These are phyloP conservation scores for Eutrema heterophyllum DNA, from an alignment of 345 rosid genomes.

Conservation along the genomic window DNA sequence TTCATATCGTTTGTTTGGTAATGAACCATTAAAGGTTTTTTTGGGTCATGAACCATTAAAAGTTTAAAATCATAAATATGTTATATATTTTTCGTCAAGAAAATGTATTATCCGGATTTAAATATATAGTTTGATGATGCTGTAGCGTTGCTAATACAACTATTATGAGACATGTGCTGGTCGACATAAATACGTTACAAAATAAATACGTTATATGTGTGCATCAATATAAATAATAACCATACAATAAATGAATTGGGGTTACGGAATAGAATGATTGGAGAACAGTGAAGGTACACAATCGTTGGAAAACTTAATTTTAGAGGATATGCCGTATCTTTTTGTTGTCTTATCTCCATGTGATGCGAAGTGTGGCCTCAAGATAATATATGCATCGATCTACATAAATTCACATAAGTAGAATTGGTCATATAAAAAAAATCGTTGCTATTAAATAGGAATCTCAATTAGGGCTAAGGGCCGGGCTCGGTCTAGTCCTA, in stretches of 20 bases:
- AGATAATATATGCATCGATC: not conserved
- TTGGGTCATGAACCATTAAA: not conserved
- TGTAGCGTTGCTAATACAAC: not conserved
- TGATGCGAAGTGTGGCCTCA: slow-evolving; percentile 7
- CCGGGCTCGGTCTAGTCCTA: no score
- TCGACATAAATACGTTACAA: not conserved
- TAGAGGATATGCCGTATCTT: slow-evolving; percentile 11
- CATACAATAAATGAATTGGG: slow-evolving; percentile 3
- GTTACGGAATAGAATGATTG: slow-evolving; percentile 11
- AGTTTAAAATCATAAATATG: not conserved
- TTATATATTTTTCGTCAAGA: not conserved
- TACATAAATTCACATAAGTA: not conserved
- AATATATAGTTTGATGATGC: not conserved
- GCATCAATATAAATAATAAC: not conserved
- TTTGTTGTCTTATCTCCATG: slow-evolving; percentile 11
- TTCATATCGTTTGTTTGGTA: not conserved
- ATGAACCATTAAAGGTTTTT: not conserved
- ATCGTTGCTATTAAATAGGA: no score
- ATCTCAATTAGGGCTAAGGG: no score
- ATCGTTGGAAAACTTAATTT: slow-evolving; percentile 9
- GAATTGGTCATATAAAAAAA: not conserved
- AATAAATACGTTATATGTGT: not conserved
- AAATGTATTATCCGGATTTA: not conserved
- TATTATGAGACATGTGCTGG: not conserved
- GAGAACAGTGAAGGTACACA: slow-evolving; percentile 12